Evolutionary conservation across 2,329 filamentous ascomycete species (phyloP), one percentile per base, ranked within the genome.

Genomic region (Geosmithia morbida): DNA sequence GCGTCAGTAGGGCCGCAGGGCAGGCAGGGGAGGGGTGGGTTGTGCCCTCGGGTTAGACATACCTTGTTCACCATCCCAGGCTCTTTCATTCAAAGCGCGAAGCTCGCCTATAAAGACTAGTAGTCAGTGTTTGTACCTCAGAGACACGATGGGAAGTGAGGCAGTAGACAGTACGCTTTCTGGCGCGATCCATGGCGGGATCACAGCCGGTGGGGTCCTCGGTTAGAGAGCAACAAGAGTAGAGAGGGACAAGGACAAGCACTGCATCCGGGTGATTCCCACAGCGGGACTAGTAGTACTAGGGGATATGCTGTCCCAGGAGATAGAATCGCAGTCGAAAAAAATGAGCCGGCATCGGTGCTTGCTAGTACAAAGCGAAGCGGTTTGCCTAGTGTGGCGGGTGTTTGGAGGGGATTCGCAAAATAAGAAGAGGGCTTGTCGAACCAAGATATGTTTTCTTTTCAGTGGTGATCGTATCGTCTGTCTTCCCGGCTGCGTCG

Each of bases 11-110:
- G 44, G 30, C 41, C 20, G 18, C 16, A 39, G 29, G 8, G 29
- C 13, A 10, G 29, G 43, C 29, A 26, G 48, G 43, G 43, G 47
- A 46, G 49, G 47, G 43, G 50, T 44, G 51, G 19, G 41, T 8
- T 19, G 20, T 5, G 39, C 13, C 19, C 33, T 6, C 40, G 39
- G 19, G 41, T 45, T 46, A 51, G 50, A 55, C 62, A 52, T 61
- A 95, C 90, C 86, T 72, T 77, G 81, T 58, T 95, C 87, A 59
- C 87, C 89, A 61, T 84, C 75, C 92, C 92, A 98, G 52, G 84
- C 86, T 67, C 79, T 79, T 61, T 81, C 76, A 65, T 98, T 98
- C 59, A 94, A 72, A 68, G 84, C 78, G 72, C 88, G 86, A 68
- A 97, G 75, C 72, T 95, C 86, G 71, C 87, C 88, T 96, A 61